phyloP scores from a whole-genome alignment of 345 rosid genomes.

The Raphanus sativus region DNA sequence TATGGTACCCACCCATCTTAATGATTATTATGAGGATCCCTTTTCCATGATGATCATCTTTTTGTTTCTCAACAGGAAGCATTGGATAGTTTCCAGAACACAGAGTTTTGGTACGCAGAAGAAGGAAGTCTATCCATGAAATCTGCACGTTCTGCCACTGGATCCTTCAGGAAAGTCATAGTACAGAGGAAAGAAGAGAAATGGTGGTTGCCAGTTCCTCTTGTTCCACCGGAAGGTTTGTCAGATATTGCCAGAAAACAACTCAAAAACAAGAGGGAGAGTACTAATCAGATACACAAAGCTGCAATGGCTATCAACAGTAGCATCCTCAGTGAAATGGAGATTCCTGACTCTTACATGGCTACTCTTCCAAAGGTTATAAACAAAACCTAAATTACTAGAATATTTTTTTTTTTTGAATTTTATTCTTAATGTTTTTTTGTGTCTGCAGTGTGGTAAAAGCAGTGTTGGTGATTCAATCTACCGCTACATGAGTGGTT shows the following conservation, averaged over 20 bases:
- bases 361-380: constrained; percentile 79
- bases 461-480: constrained; percentile 82
- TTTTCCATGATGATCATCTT: neutral
- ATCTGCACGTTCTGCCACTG: constrained; percentile 57
- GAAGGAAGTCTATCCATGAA: constrained; percentile 74
- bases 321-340: constrained; percentile 81
- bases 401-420: neutral
- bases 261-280: constrained; percentile 62
- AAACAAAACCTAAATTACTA: too few relatives aligned
- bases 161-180: constrained; percentile 67
- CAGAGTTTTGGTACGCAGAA: constrained; percentile 93
- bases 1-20: constrained; percentile 36
- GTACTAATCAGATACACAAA: constrained; percentile 85
- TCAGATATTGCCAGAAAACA: constrained; percentile 79
- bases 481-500: constrained; percentile 68
- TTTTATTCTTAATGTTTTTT: neutral
- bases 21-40: neutral
- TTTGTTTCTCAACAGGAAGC: constrained; percentile 61
- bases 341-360: constrained; percentile 81
- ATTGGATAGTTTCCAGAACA: constrained; percentile 71
- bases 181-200: constrained; percentile 82
- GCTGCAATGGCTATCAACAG: constrained; percentile 95
- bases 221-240: constrained; percentile 70
- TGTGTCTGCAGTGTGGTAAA: constrained; percentile 74
- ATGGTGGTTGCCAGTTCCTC: constrained; percentile 98